Evolutionary conservation across 2,329 filamentous ascomycete species (phyloP).

Genomic region (Drechslera avenae): DNA sequence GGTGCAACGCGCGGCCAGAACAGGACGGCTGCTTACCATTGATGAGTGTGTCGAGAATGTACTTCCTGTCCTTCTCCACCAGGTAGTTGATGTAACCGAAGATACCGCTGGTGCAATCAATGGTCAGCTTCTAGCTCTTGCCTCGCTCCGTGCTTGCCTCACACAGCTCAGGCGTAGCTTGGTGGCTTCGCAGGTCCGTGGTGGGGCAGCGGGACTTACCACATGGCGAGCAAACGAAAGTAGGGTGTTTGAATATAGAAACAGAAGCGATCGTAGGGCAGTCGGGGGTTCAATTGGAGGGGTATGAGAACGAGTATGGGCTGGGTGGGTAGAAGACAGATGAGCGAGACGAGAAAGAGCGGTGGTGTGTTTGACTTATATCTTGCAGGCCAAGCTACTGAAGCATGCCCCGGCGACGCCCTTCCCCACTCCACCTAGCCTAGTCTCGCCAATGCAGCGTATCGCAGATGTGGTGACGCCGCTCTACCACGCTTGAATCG

Average conservation of each 20-base stretch:
- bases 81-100: constrained; percentile 99
- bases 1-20: constrained; percentile 8
- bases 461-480: constrained; percentile 34
- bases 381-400: constrained; percentile 35
- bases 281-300: constrained; percentile 19
- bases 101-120: constrained; percentile 70
- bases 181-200: constrained; percentile 2
- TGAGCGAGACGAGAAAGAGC: constrained; percentile 42
- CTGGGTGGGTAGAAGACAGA: constrained; percentile 15
- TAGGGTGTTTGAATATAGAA: constrained; percentile 31
- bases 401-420: constrained; percentile 33
- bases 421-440: constrained; percentile 35
- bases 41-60: constrained; percentile 92
- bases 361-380: constrained; percentile 47
- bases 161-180: not conserved
- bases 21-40: constrained; percentile 71
- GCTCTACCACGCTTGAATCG: constrained; percentile 29
- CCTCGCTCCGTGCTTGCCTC: not conserved
- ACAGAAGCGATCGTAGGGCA: constrained; percentile 41
- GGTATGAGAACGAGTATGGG: constrained; percentile 24
- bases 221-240: constrained; percentile 44
- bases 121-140: constrained; percentile 21
- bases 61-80: constrained; percentile 97
- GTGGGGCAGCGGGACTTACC: constrained; percentile 43
- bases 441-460: constrained; percentile 33